These are phyloP conservation scores for Lactarius psammicola DNA, from an alignment of 768 basidiomycete species.

Conservation along the genomic window DNA sequence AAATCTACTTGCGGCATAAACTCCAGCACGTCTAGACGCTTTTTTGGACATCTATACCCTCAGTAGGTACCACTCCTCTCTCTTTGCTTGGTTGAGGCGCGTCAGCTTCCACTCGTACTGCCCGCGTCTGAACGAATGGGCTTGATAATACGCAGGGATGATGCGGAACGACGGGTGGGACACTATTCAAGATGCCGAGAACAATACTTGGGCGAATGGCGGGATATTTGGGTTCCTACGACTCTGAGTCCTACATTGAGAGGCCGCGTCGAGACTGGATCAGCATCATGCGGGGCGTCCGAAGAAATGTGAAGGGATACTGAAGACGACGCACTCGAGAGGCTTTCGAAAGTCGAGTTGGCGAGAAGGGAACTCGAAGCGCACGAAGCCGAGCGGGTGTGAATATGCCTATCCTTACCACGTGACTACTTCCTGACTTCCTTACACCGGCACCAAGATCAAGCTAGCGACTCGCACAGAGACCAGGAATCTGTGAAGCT, in stretches of 20 bases:
- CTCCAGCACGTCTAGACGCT: slow-evolving; percentile 52
- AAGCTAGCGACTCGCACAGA: no score
- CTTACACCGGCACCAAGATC: no score
- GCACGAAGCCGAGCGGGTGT: no score
- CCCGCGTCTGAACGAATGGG: slow-evolving; percentile 64
- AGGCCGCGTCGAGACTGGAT: not conserved
- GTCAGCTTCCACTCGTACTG: slow-evolving; percentile 46
- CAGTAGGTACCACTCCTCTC: slow-evolving; percentile 28
- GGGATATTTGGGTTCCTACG: slow-evolving; percentile 26
- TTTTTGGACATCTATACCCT: slow-evolving; percentile 37
- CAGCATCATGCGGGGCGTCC: not conserved
- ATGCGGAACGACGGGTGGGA: no score
- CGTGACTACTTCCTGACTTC: no score
- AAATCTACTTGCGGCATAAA: slow-evolving; percentile 79
- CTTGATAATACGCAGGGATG: slow-evolving; percentile 86
- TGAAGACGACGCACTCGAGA: slow-evolving; percentile 2
- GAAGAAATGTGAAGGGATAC: no score
- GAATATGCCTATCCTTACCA: not conserved
- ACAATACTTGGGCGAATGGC: slow-evolving; percentile 53
- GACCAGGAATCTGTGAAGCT: no score
- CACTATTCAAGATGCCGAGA: slow-evolving; percentile 56
- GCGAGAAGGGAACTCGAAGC: slow-evolving; percentile 11
- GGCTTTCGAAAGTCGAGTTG: slow-evolving; percentile 16
- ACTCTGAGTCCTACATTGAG: slow-evolving; percentile 1
- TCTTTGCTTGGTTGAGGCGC: slow-evolving; percentile 34